phyloP scores from a whole-genome alignment of 495 filamentous ascomycete species.

The Penicillium parvum region DNA sequence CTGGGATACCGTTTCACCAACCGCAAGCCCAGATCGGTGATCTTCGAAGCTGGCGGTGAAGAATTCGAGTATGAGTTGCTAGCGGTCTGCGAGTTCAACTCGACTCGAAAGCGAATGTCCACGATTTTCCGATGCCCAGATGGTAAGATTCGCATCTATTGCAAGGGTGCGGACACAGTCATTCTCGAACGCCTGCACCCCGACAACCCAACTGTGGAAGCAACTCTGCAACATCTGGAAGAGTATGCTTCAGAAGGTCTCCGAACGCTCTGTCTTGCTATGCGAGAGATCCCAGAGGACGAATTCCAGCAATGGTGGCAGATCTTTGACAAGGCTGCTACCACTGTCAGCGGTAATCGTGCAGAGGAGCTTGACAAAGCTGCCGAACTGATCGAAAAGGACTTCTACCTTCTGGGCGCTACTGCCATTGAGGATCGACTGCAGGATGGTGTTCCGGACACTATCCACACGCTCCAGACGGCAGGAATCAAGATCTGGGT shows the following conservation, averaged over 20 bases:
- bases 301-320: slow-evolving; percentile 87
- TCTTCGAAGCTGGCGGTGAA: slow-evolving; percentile 66
- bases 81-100: slow-evolving; percentile 98
- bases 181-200: slow-evolving; percentile 80
- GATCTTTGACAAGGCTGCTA: slow-evolving; percentile 84
- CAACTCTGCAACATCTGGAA: slow-evolving; percentile 87
- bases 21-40: slow-evolving; percentile 80
- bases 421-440: slow-evolving; percentile 97
- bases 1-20: slow-evolving; percentile 89
- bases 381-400: slow-evolving; percentile 88
- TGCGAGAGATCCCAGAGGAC: slow-evolving; percentile 88
- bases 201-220: slow-evolving; percentile 80
- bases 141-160: slow-evolving; percentile 88
- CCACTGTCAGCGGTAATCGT: slow-evolving; percentile 87
- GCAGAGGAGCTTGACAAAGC: slow-evolving; percentile 97
- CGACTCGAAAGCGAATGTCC: slow-evolving; percentile 96
- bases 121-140: slow-evolving; percentile 95
- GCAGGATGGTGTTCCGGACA: slow-evolving; percentile 97
- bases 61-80: slow-evolving; percentile 84
- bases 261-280: slow-evolving; percentile 89
- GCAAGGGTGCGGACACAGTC: slow-evolving; percentile 97
- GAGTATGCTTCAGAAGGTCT: slow-evolving; percentile 97
- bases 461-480: slow-evolving; percentile 93
- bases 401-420: slow-evolving; percentile 86
- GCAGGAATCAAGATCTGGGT: slow-evolving; percentile 99